phyloP scores from a whole-genome alignment of 1,139 yeast genomes.

The Kodamaea arcana region DNA sequence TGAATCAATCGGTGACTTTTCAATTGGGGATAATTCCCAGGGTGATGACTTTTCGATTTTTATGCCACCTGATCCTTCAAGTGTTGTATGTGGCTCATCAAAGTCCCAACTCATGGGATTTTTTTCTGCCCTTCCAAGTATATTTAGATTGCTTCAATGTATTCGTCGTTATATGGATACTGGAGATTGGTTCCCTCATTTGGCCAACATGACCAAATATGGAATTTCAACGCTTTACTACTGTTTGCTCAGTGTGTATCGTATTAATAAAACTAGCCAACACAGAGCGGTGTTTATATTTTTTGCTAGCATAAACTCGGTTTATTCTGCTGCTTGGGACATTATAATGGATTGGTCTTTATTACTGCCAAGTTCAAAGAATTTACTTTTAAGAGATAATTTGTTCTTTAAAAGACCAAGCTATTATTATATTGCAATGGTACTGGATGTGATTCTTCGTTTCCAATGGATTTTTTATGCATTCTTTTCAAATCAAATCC shows the following conservation, averaged over 20 bases:
- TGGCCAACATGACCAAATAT: constrained; percentile 86
- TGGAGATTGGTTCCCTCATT: constrained; percentile 94
- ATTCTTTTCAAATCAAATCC: constrained; percentile 65
- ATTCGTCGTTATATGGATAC: constrained; percentile 87
- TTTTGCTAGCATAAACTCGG: constrained; percentile 71
- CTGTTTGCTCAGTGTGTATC: constrained; percentile 71
- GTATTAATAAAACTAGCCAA: constrained; percentile 49
- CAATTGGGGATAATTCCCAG: constrained; percentile 35
- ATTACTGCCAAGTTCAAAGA: constrained; percentile 58
- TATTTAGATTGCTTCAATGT: constrained; percentile 91
- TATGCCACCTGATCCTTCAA: not conserved
- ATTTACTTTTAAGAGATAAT: constrained; percentile 65
- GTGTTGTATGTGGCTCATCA: constrained; percentile 68
- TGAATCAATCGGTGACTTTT: too few species aligned
- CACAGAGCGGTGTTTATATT: constrained; percentile 61
- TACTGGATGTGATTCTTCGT: constrained; percentile 67
- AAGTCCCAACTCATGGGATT: constrained; percentile 78
- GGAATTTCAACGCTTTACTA: constrained; percentile 62
- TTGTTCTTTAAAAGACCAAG: constrained; percentile 55
- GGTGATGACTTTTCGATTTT: too few species aligned
- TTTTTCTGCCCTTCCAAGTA: constrained; percentile 75
- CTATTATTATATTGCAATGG: constrained; percentile 71
- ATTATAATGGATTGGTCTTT: constrained; percentile 94
- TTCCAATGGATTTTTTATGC: constrained; percentile 91
- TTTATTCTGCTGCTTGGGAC: constrained; percentile 79